phyloP scores from a whole-genome alignment of 345 rosid genomes.

The Arabis alpina region DNA sequence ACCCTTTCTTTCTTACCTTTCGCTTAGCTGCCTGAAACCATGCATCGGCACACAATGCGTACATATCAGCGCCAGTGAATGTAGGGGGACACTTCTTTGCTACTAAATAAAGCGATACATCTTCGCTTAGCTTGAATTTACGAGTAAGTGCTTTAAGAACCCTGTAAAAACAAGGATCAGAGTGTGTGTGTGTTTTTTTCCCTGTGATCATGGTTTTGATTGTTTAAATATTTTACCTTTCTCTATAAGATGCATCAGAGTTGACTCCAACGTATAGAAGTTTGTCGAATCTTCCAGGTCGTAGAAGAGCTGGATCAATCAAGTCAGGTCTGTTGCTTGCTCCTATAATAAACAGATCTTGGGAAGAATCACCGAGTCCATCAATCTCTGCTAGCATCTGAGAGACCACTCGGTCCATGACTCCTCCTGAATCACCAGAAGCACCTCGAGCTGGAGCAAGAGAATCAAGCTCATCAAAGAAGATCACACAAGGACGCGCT shows the following conservation, averaged over 20 bases:
- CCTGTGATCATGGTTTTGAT: neutral
- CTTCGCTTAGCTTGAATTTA: slow-evolving; percentile 78
- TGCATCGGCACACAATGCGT: slow-evolving; percentile 98
- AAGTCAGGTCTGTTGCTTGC: slow-evolving; percentile 99
- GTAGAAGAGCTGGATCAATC: slow-evolving; percentile 92
- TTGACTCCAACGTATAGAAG: slow-evolving; percentile 93
- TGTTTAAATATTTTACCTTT: slow-evolving; percentile 56
- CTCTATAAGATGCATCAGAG: slow-evolving; percentile 85
- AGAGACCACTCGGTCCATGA: slow-evolving; percentile 98
- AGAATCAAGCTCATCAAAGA: slow-evolving; percentile 98
- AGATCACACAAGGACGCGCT: slow-evolving; percentile 95
- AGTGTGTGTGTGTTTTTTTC: slow-evolving; percentile 1
- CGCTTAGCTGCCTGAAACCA: slow-evolving; percentile 98
- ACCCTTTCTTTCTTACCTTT: slow-evolving; percentile 53
- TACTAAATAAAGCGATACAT: slow-evolving; percentile 75
- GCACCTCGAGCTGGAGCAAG: slow-evolving; percentile 99
- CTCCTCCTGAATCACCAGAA: slow-evolving; percentile 98
- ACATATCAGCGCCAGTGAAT: slow-evolving; percentile 99
- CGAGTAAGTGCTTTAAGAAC: slow-evolving; percentile 96
- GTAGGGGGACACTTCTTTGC: slow-evolving; percentile 89
- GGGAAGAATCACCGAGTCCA: slow-evolving; percentile 84
- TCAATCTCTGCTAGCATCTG: slow-evolving; percentile 99
- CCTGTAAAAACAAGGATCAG: slow-evolving; percentile 48
- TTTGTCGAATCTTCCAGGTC: slow-evolving; percentile 97
- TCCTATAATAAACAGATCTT: slow-evolving; percentile 94